Conservation (phyloP, 2,329 filamentous ascomycete species). For the Cordyceps fumosorosea region DNA sequence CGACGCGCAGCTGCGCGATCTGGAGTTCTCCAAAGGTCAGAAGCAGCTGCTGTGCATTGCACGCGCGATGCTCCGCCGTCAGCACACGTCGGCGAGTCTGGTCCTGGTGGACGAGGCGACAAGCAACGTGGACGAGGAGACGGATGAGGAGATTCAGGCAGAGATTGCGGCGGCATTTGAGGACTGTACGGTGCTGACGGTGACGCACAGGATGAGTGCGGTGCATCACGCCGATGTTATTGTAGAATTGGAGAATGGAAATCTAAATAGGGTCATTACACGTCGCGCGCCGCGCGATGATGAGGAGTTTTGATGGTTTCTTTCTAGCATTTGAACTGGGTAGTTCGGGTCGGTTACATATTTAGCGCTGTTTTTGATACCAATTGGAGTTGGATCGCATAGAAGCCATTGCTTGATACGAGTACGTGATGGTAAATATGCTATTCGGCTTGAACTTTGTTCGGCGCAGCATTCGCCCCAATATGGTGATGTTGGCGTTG, state of each 20-base stretch:
- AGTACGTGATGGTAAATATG: too few species aligned
- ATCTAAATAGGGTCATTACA: conserved; percentile 10
- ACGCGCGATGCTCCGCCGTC: conserved; percentile 19
- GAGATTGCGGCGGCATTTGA: conserved; percentile 15
- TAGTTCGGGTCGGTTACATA: not conserved
- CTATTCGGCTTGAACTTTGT: too few species aligned
- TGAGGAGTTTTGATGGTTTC: conserved; percentile 3
- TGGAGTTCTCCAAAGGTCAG: conserved; percentile 16
- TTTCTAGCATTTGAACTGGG: not conserved
- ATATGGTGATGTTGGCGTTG: too few species aligned
- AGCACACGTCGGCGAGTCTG: conserved; percentile 6
- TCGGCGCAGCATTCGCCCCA: too few species aligned
- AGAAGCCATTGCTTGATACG: not conserved
- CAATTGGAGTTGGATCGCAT: conserved; percentile 5
- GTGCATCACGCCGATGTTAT: conserved; percentile 11
- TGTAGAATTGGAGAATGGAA: conserved; percentile 9
- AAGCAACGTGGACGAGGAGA: conserved; percentile 32
- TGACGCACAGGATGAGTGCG: conserved; percentile 15
- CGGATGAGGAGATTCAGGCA: conserved; percentile 13
- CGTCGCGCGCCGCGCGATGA: conserved; percentile 6
- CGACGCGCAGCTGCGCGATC: conserved; percentile 7
- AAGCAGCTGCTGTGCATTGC: conserved; percentile 17
- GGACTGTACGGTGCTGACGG: conserved; percentile 14
- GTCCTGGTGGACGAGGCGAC: conserved; percentile 11
- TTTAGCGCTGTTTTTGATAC: conserved; percentile 10